Conservation (phyloP, 129 eudicot species). For the Artemisia argyi region DNA sequence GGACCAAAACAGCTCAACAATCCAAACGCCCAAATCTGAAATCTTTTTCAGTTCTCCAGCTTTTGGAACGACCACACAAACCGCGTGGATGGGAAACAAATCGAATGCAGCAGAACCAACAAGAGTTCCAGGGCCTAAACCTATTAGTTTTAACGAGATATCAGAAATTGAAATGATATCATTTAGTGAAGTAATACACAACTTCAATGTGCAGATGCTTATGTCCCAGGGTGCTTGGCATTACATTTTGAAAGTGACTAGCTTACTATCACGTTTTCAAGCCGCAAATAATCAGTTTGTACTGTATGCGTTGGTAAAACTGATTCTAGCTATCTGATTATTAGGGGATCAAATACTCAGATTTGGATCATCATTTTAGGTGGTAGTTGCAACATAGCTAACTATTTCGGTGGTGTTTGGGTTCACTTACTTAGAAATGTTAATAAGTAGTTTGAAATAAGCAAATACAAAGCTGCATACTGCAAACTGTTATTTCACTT, state of each 20-base stretch:
- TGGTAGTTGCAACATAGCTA: no score
- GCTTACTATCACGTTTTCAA: not conserved
- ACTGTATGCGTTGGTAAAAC: no score
- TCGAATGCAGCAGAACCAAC: constrained; percentile 99
- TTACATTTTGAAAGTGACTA: not conserved
- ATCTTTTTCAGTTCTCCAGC: constrained; percentile 96
- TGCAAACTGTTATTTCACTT: no score
- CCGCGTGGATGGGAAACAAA: constrained; percentile 94
- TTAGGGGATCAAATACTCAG: no score
- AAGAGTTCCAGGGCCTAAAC: constrained; percentile 97
- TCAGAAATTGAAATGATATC: constrained; percentile 7
- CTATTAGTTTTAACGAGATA: constrained; percentile 37
- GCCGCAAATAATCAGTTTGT: not conserved
- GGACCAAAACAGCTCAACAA: constrained; percentile 92
- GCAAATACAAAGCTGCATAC: not conserved
- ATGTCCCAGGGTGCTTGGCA: not conserved
- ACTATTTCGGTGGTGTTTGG: no score
- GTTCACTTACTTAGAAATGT: not conserved
- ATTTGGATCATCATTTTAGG: no score
- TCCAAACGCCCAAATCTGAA: constrained; percentile 95
- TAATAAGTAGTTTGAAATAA: not conserved
- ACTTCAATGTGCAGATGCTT: not conserved
- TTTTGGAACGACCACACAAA: constrained; percentile 94
- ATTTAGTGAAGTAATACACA: not conserved
- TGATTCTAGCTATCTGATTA: no score